Evolutionary conservation across 352 stramenopile genomes (phyloP).

Genomic region (Pythium aristosporum): DNA sequence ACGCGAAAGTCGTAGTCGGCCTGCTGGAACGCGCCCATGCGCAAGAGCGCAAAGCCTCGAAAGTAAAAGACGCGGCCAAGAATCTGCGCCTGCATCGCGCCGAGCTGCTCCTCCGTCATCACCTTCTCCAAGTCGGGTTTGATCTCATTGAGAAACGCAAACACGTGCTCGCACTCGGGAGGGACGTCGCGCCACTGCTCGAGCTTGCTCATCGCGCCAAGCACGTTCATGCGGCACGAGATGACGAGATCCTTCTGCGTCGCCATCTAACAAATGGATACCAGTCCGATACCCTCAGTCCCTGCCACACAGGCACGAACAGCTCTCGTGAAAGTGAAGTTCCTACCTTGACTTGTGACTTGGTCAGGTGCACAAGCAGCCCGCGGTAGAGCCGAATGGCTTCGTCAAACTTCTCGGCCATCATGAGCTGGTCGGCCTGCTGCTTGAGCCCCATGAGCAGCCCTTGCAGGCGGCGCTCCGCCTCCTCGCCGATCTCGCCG

Average conservation of each 20-base stretch:
- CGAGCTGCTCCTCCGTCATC: slow-evolving; percentile 24
- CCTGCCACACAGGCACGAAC: slow-evolving; percentile 4
- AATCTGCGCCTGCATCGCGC: slow-evolving; percentile 32
- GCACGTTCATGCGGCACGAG: slow-evolving; percentile 70
- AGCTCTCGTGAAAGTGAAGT: neutral
- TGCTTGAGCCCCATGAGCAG: slow-evolving; percentile 55
- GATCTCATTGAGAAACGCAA: slow-evolving; percentile 50
- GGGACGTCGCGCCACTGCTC: slow-evolving; percentile 52
- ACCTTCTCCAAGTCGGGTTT: slow-evolving; percentile 30
- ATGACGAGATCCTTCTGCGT: slow-evolving; percentile 55
- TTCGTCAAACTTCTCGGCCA: slow-evolving; percentile 44
- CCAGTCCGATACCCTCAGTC: neutral
- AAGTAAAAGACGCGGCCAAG: slow-evolving; percentile 60
- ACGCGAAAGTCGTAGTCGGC: slow-evolving; percentile 54
- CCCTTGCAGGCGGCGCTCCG: slow-evolving; percentile 40
- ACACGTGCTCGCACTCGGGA: slow-evolving; percentile 41
- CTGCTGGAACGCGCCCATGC: slow-evolving; percentile 33
- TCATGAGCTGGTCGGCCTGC: slow-evolving; percentile 64
- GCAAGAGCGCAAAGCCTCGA: slow-evolving; percentile 56
- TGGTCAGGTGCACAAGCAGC: slow-evolving; percentile 69
- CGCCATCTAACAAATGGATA: slow-evolving; percentile 33
- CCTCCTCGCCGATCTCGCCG: slow-evolving; percentile 44
- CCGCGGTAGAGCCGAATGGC: slow-evolving; percentile 65
- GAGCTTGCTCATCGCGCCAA: slow-evolving; percentile 56
- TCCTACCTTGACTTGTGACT: slow-evolving; percentile 55